Evolutionary conservation across 345 rosid species (phyloP).

Genomic region (Viola odorata): DNA sequence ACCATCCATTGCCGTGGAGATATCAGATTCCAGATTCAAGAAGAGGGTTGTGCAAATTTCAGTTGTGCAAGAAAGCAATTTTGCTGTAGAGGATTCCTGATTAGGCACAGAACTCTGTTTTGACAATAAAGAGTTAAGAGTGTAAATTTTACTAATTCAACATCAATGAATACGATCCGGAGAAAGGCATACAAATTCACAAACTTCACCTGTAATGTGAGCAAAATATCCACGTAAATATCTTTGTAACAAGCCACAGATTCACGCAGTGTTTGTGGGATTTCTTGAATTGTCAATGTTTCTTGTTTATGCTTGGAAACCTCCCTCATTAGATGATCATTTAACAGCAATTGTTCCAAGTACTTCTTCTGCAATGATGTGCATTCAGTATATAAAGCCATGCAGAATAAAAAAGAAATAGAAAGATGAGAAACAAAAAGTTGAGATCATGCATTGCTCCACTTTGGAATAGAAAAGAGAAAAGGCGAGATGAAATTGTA

Average conservation of each 20-base stretch:
- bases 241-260: constrained; percentile 51
- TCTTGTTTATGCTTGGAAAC: constrained; percentile 58
- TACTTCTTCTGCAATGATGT: constrained; percentile 48
- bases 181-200: constrained; percentile 5
- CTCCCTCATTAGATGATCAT: constrained; percentile 50
- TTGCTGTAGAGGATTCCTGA: constrained; percentile 44
- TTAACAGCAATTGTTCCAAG: constrained; percentile 45
- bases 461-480: not conserved
- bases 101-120: constrained; percentile 45
- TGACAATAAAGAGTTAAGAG: constrained; percentile 20
- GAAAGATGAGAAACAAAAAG: not conserved
- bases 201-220: constrained; percentile 51
- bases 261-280: constrained; percentile 43
- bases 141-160: constrained; percentile 4
- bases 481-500: not conserved
- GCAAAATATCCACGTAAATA: constrained; percentile 41
- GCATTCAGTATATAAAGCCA: constrained; percentile 13
- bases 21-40: constrained; percentile 53
- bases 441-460: not conserved
- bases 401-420: not conserved
- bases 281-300: constrained; percentile 29
- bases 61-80: constrained; percentile 41
- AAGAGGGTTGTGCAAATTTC: constrained; percentile 56
- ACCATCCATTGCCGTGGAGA: constrained; percentile 28
- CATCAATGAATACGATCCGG: constrained; percentile 1